Evolutionary conservation across 208 protist species (phyloP), one percentile per base, ranked within the genome.

Genomic region (Acanthamoeba triangularis): DNA sequence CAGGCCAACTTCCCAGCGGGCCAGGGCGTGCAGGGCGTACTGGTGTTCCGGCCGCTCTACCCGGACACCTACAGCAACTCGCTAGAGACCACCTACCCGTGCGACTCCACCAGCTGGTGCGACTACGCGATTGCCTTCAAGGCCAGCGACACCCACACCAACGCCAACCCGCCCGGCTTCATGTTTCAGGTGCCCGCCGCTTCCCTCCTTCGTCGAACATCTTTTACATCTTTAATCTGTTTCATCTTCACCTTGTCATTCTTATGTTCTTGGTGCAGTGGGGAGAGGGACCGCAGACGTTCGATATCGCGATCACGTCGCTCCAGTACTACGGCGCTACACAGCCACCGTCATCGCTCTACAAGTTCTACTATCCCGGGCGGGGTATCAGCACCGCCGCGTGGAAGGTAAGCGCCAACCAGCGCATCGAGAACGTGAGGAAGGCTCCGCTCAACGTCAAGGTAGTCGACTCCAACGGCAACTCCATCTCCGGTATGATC

Each of bases 91-190:
- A 84, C 30, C 6, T 84, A 20, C 41, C 74, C 74, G 74, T 84
- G 74, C 41, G 74, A 84, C 37, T 84, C 74, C 37, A 84, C 74
- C 23, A 54, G 25, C 18, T 84, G 74, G 74, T 84, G 74, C 41
- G 23, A 84, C 74, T 84, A 84, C 44, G 30, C 28, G 25, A 44
- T 84, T 23, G 20, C 74, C 37, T 52, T 84, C 41, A 28, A 52
- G 74, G 74, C 74, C 41, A 35, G n/a, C 44, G 41, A 84, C 16
- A 16, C 41, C 25, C 23, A 54, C 41, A 84, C 37, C 44, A 44
- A 44, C 44, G 13, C 74, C 74, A 30, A 44, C 44, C 74, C 74
- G 35, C 37, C 74, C 11, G 23, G 33, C 37, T 16, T 84, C 74
- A n/a, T 52, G 37, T 54, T 84, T 41, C 74, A 84, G 74, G 74